phyloP scores from a whole-genome alignment of 768 basidiomycete genomes.

The Lactarius indigo region DNA sequence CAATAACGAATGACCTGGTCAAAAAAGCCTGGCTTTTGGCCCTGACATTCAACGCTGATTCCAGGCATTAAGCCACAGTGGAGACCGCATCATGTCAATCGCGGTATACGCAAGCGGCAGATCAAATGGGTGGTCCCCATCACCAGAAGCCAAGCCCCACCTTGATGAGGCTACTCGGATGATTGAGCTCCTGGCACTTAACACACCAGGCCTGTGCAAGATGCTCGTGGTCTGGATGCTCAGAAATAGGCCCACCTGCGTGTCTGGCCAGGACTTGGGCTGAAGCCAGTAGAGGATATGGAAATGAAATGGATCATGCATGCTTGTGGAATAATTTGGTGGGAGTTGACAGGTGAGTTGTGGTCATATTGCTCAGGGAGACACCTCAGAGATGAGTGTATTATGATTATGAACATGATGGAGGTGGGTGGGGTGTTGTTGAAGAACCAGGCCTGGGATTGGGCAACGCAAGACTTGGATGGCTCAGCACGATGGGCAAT shows the following conservation, averaged over 20 bases:
- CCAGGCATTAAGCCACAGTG: neutral
- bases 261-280: neutral
- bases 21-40: neutral
- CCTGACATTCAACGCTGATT: neutral
- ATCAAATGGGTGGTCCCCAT: conserved; percentile 12
- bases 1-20: neutral
- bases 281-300: neutral
- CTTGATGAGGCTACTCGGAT: neutral
- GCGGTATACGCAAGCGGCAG: conserved; percentile 16
- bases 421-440: no score
- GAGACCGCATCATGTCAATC: conserved; percentile 10
- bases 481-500: no score
- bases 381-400: neutral
- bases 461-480: no score
- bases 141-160: neutral
- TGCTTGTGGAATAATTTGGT: neutral
- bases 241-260: neutral
- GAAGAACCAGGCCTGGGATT: no score
- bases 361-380: no score
- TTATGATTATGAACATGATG: no score
- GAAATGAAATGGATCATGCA: neutral
- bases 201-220: no score
- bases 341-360: no score
- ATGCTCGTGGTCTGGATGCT: neutral
- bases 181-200: no score